Percentiles rank a stretch among this genome's conserved stretches.
phyloP scores from a whole-genome alignment of 345 rosid genomes.

The Aquilaria sinensis region DNA sequence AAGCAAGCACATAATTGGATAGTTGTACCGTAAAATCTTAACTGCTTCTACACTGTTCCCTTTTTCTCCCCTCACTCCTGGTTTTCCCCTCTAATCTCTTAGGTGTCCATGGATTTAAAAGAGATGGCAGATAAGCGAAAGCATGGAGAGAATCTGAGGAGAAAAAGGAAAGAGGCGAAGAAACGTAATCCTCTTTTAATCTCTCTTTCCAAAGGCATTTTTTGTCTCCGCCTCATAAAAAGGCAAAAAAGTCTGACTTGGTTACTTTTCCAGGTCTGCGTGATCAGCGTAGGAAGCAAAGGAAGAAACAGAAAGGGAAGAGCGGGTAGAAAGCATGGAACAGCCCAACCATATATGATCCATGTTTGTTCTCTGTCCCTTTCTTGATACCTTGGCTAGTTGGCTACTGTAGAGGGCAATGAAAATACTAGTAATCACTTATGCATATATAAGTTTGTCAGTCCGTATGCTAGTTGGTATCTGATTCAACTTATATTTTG shows the following conservation, averaged over 20 bases:
- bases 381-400: too few species aligned
- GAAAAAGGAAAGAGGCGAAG: constrained; percentile 76
- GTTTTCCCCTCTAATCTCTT: constrained; percentile 9
- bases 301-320: constrained; percentile 28
- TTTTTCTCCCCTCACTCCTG: neutral
- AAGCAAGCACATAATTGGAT: too few species aligned
- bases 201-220: neutral
- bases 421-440: neutral
- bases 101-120: constrained; percentile 54
- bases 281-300: constrained; percentile 70
- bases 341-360: too few species aligned
- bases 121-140: constrained; percentile 53
- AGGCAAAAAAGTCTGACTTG: neutral
- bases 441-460: neutral
- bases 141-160: constrained; percentile 36
- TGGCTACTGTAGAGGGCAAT: too few species aligned
- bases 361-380: too few species aligned
- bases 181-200: constrained; percentile 35
- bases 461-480: too few species aligned
- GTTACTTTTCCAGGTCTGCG: constrained; percentile 46
- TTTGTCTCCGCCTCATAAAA: neutral
- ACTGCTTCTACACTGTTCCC: neutral
- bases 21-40: neutral
- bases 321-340: neutral
- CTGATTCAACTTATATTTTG: too few species aligned